A percentile compares a stretch with the other conserved stretches of the same genome.
phyloP scores from a whole-genome alignment of 169 alveolate species.

The Amoebophrya sp. region DNA sequence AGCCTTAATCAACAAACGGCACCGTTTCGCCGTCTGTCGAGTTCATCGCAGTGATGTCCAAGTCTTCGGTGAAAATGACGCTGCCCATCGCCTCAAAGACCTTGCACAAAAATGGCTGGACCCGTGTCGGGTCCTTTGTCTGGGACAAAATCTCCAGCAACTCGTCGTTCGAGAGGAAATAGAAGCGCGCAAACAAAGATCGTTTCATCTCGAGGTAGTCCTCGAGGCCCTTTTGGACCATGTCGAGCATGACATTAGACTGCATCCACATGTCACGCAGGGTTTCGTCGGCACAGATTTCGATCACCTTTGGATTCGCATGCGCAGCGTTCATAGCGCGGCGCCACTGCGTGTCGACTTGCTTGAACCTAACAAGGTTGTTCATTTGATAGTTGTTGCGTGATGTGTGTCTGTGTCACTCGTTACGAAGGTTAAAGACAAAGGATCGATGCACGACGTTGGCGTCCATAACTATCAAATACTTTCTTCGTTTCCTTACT shows the following conservation, averaged over 20 bases:
- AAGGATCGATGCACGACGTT: neutral
- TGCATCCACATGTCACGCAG: conserved; percentile 58
- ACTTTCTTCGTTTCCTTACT: too few relatives aligned
- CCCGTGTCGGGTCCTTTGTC: conserved; percentile 86
- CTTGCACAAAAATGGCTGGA: conserved; percentile 88
- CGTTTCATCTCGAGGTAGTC: conserved; percentile 84
- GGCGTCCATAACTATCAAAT: neutral
- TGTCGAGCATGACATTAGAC: conserved; percentile 77
- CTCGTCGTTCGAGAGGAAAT: conserved; percentile 90
- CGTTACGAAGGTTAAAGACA: neutral
- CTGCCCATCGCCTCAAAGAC: conserved; percentile 83
- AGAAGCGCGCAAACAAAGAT: conserved; percentile 92
- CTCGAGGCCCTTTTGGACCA: conserved; percentile 83
- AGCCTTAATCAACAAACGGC: conserved; percentile 64
- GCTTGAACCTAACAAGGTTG: conserved; percentile 39
- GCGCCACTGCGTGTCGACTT: conserved; percentile 46
- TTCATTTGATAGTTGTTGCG: too few relatives aligned
- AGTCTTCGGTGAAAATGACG: conserved; percentile 60
- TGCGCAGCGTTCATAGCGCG: conserved; percentile 27
- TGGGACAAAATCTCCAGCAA: conserved; percentile 88
- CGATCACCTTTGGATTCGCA: conserved; percentile 31
- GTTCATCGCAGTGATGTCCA: conserved; percentile 70
- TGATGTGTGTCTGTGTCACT: neutral
- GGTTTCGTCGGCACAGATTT: conserved; percentile 46
- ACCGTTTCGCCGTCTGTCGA: conserved; percentile 74